phyloP scores from a whole-genome alignment of 345 rosid genomes.

The Rhodomyrtus tomentosa region DNA sequence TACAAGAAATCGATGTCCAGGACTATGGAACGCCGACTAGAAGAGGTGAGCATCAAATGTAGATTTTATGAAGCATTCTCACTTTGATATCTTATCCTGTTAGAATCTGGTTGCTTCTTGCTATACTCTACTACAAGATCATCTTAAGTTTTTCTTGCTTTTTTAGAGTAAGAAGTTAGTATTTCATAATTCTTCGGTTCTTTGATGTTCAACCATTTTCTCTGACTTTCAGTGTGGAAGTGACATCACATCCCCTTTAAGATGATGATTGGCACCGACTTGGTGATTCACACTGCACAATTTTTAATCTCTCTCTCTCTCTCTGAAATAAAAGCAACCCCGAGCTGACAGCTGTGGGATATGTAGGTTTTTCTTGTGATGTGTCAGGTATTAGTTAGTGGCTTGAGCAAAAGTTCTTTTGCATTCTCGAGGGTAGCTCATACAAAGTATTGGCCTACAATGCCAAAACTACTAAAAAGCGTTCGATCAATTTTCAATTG shows the following conservation, averaged over 20 bases:
- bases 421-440: neutral
- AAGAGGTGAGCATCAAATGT: conserved; percentile 14
- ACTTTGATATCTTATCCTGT: neutral
- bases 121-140: neutral
- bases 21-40: conserved; percentile 25
- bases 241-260: neutral
- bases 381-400: neutral
- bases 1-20: conserved; percentile 30
- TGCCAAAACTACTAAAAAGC: neutral
- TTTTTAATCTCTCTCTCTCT: neutral
- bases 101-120: neutral
- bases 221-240: neutral
- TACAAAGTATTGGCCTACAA: neutral
- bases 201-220: neutral
- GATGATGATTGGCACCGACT: neutral
- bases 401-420: neutral
- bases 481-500: neutral
- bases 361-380: neutral
- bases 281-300: neutral
- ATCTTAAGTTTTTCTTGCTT: neutral
- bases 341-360: neutral
- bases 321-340: neutral
- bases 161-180: neutral
- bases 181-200: neutral
- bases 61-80: neutral